Base-by-base conservation (phyloP, 495 filamentous ascomycete species). In the Penicillium canescens region DNA sequence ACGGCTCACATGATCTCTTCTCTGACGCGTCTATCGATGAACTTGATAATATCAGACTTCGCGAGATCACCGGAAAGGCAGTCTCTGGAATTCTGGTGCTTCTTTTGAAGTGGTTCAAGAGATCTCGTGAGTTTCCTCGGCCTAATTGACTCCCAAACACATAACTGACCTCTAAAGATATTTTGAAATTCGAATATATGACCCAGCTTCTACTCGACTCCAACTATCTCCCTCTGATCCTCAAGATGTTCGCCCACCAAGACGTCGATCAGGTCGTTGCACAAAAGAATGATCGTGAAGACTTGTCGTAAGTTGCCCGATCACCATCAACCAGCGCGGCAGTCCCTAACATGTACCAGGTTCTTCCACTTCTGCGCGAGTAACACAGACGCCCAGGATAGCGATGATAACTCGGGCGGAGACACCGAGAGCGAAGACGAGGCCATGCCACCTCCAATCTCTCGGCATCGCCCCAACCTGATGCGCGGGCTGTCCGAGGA, bases 151-250 rank as follows among this genome's bases (percentile, higher is more conserved):
- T 3, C 14, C 13, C 18, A 28, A 40, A 20, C 47, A 33, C 34
- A 45, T 28, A 52, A 51, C 80, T 70, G 31, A 56, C 26, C 0
- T 11, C 41, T 12, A 6, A 53, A 96, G 93, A 98, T 63, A 82
- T 98, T 38, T 74, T 98, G 54, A 96, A 96, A 66, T 96, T 92
- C 56, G 94, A 98, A 70, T 98, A 97, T 63, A 74, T 98, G 60
- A 91, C 91, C 0, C 95, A 98, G 68, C 81, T 98, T 0, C 75
- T 98, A 8, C 78, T 98, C 16, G 94, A 98, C 69, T 90, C 89
- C 16, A 97, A 95, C 68, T 98, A 96, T 63, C 75, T 98, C 13
- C 94, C 94, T 0, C 73, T 98, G 23, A 86, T 96, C 13, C 76
- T 98, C 13, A 98, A 96, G 77, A 81, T 96, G 42, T 92, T 96